Evolutionary conservation across 495 filamentous ascomycete species (phyloP).

Genomic region (Annulohypoxylon moriforme): DNA sequence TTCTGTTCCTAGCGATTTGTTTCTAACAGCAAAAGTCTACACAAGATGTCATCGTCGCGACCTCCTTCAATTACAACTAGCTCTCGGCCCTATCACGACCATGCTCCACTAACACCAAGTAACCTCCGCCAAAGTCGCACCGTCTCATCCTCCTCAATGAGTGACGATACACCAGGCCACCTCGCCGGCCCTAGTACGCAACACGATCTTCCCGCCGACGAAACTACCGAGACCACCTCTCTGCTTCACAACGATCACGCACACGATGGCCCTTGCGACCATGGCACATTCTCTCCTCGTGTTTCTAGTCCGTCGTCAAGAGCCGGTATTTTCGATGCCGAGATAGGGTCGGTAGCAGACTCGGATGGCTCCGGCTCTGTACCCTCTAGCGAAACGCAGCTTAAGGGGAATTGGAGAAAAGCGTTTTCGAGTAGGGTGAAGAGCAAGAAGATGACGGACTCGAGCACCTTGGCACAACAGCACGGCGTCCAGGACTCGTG

Average conservation of each 20-base stretch:
- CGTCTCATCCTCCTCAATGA: slow-evolving; percentile 47
- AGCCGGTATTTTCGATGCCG: slow-evolving; percentile 50
- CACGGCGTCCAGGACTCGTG: slow-evolving; percentile 67
- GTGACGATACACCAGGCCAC: slow-evolving; percentile 34
- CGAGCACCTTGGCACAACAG: slow-evolving; percentile 68
- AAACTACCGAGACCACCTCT: slow-evolving; percentile 56
- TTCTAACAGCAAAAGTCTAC: background rate
- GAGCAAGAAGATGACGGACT: slow-evolving; percentile 71
- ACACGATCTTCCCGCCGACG: slow-evolving; percentile 38
- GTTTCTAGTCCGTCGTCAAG: slow-evolving; percentile 61
- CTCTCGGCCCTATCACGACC: slow-evolving; percentile 43
- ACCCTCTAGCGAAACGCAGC: slow-evolving; percentile 32
- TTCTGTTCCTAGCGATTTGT: background rate
- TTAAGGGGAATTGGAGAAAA: slow-evolving; percentile 50
- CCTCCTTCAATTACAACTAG: slow-evolving; percentile 28
- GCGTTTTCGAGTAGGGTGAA: slow-evolving; percentile 53
- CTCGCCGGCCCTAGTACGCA: slow-evolving; percentile 37
- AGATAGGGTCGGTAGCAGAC: slow-evolving; percentile 37
- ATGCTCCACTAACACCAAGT: slow-evolving; percentile 56
- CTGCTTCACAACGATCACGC: slow-evolving; percentile 54
- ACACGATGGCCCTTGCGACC: slow-evolving; percentile 69
- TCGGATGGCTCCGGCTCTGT: slow-evolving; percentile 39
- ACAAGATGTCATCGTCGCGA: slow-evolving; percentile 30
- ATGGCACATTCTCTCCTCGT: slow-evolving; percentile 85
- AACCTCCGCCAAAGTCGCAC: slow-evolving; percentile 59